phyloP scores from a whole-genome alignment of 306 rosid genomes.

The Quercus mongolica region DNA sequence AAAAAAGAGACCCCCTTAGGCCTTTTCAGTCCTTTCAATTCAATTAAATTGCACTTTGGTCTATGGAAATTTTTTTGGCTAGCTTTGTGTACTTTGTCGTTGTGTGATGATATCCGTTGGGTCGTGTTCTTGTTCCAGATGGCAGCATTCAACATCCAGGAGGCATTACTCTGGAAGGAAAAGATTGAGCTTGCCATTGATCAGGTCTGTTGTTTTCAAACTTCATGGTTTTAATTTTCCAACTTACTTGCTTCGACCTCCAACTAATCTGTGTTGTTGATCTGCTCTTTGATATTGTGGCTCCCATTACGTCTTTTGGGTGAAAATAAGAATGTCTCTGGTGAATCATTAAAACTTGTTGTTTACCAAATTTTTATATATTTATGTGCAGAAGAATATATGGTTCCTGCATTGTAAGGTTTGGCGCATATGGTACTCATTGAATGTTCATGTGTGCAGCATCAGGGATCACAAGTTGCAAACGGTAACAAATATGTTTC shows the following conservation, averaged over 20 bases:
- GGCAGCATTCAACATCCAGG: constrained; percentile 99
- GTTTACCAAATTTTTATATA: constrained; percentile 14
- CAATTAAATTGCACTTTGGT: too few relatives aligned
- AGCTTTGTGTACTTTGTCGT: not conserved
- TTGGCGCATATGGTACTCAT: constrained; percentile 12
- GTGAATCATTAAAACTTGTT: constrained; percentile 1
- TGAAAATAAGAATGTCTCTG: not conserved
- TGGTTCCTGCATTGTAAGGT: constrained; percentile 14
- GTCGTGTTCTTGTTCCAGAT: constrained; percentile 50
- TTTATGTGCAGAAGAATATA: constrained; percentile 10
- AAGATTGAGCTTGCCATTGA: constrained; percentile 90
- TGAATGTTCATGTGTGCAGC: constrained; percentile 53
- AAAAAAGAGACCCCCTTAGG: too few relatives aligned
- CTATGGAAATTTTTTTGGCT: not conserved
- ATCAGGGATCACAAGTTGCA: constrained; percentile 84
- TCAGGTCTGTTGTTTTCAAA: constrained; percentile 52
- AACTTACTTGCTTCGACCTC: not conserved
- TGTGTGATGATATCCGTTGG: not conserved
- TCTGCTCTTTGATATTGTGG: not conserved
- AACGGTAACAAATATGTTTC: constrained; percentile 92
- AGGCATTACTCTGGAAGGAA: constrained; percentile 93
- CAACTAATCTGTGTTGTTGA: not conserved
- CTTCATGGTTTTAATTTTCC: not conserved
- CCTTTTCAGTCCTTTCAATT: too few relatives aligned
- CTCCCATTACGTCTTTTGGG: not conserved